Evolutionary conservation across 2,329 filamentous ascomycete species (phyloP).

Genomic region (Xylaria polymorpha): DNA sequence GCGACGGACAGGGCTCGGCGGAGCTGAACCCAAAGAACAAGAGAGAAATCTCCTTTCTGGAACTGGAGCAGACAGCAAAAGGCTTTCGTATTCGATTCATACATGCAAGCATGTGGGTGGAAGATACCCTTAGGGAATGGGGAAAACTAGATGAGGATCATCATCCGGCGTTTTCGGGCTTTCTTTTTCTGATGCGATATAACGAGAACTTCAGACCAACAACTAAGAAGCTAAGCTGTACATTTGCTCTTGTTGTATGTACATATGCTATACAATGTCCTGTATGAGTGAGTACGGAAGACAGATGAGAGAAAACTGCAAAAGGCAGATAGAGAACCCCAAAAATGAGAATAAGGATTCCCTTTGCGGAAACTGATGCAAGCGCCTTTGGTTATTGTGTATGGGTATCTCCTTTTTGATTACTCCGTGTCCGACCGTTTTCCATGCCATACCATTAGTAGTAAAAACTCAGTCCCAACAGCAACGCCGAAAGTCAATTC

Average conservation of each 20-base stretch:
- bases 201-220: conserved; percentile 1
- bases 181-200: conserved; percentile 21
- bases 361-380: conserved; percentile 14
- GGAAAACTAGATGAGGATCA: conserved; percentile 25
- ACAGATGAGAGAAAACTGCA: conserved; percentile 9
- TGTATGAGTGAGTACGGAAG: background rate
- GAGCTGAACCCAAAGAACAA: conserved; percentile 4
- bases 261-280: conserved; percentile 28
- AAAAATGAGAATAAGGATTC: background rate
- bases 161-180: conserved; percentile 29
- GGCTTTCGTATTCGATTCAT: conserved; percentile 32
- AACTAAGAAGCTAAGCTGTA: conserved; percentile 16
- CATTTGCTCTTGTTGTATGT: conserved; percentile 36
- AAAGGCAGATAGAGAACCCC: conserved; percentile 10
- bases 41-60: conserved; percentile 34
- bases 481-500: background rate
- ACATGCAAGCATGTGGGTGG: conserved; percentile 36
- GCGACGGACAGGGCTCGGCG: background rate
- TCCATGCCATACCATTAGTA: conserved; percentile 11
- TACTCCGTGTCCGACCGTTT: conserved; percentile 21
- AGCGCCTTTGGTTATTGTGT: conserved; percentile 16
- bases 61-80: conserved; percentile 32
- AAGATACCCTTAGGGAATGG: conserved; percentile 34
- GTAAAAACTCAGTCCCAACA: background rate
- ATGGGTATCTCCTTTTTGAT: conserved; percentile 32